Evolutionary conservation across 2,329 filamentous ascomycete genomes (phyloP).

Genomic region (Aureobasidium sp.): DNA sequence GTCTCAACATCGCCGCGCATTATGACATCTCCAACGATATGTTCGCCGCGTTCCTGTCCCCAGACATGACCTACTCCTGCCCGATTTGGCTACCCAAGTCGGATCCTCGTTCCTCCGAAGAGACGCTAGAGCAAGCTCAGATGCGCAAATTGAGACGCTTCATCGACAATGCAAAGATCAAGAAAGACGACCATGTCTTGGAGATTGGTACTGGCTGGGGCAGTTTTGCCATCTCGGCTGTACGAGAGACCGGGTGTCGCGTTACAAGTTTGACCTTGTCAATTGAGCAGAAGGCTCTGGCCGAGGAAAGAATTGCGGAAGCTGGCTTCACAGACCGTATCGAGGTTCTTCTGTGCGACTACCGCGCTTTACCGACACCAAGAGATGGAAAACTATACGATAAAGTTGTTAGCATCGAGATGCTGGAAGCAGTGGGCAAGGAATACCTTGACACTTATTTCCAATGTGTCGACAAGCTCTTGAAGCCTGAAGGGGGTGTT

Average conservation of each 20-base stretch:
- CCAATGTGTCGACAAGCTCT: constrained; percentile 49
- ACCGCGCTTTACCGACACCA: constrained; percentile 51
- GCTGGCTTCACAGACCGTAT: constrained; percentile 54
- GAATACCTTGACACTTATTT: constrained; percentile 63
- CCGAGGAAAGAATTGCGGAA: constrained; percentile 53
- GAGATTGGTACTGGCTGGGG: constrained; percentile 74
- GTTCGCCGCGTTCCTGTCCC: constrained; percentile 63
- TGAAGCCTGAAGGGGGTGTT: constrained; percentile 58
- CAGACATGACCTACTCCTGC: constrained; percentile 71
- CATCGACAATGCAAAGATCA: constrained; percentile 55
- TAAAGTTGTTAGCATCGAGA: constrained; percentile 67
- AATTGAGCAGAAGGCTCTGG: constrained; percentile 58
- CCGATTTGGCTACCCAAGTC: constrained; percentile 51
- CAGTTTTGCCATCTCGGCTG: constrained; percentile 62
- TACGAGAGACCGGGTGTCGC: constrained; percentile 54
- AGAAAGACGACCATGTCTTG: constrained; percentile 57
- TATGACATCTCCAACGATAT: constrained; percentile 71
- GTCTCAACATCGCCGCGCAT: constrained; percentile 61
- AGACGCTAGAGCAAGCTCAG: constrained; percentile 57
- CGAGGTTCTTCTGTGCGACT: constrained; percentile 59
- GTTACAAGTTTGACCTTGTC: constrained; percentile 62
- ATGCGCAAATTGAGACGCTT: constrained; percentile 58
- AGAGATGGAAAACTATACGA: constrained; percentile 47
- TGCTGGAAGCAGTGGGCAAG: constrained; percentile 65
- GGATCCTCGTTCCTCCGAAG: constrained; percentile 35